Percentiles rank a stretch among this genome's conserved stretches.
Conservation (phyloP, 768 basidiomycete genomes). For the Russula compacta region DNA sequence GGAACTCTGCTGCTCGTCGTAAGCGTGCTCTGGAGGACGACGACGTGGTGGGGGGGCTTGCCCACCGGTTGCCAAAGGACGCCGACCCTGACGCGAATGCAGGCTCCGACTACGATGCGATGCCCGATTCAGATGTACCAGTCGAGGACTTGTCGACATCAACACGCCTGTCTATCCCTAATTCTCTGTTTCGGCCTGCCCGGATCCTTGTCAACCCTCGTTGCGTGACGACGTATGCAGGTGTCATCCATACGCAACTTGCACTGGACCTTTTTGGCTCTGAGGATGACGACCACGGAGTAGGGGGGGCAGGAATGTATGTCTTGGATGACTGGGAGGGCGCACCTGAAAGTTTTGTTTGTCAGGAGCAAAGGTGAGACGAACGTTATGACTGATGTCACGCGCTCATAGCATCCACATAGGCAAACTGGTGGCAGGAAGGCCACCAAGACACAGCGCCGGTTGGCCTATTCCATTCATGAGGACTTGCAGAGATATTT, state of each 20-base stretch:
- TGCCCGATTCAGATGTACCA: slow-evolving; percentile 51
- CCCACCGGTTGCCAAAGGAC: slow-evolving; percentile 23
- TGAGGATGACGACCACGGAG: slow-evolving; percentile 51
- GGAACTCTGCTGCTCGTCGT: slow-evolving; percentile 16
- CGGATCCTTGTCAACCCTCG: slow-evolving; percentile 92
- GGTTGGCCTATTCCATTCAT: slow-evolving; percentile 77
- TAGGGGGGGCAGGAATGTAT: slow-evolving; percentile 54
- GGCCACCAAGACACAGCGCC: slow-evolving; percentile 79
- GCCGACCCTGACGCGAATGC: slow-evolving; percentile 69
- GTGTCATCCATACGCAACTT: slow-evolving; percentile 91
- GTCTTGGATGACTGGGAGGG: slow-evolving; percentile 92
- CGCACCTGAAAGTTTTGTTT: slow-evolving; percentile 95
- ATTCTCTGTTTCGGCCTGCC: slow-evolving; percentile 80
- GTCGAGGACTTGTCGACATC: slow-evolving; percentile 21
- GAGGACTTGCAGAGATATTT: slow-evolving; percentile 42
- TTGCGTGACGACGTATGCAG: slow-evolving; percentile 96
- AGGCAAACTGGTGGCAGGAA: slow-evolving; percentile 85
- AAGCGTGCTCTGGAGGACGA: slow-evolving; percentile 27
- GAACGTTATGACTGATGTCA: neutral
- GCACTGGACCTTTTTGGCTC: slow-evolving; percentile 89
- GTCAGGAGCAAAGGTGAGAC: slow-evolving; percentile 82
- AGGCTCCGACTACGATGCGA: slow-evolving; percentile 83
- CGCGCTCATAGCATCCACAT: neutral
- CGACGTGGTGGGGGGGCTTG: slow-evolving; percentile 25
- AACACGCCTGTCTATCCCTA: slow-evolving; percentile 59